These are phyloP conservation scores for Yamadazyma insecticola DNA, from an alignment of 805 yeast species.

Conservation along the genomic window DNA sequence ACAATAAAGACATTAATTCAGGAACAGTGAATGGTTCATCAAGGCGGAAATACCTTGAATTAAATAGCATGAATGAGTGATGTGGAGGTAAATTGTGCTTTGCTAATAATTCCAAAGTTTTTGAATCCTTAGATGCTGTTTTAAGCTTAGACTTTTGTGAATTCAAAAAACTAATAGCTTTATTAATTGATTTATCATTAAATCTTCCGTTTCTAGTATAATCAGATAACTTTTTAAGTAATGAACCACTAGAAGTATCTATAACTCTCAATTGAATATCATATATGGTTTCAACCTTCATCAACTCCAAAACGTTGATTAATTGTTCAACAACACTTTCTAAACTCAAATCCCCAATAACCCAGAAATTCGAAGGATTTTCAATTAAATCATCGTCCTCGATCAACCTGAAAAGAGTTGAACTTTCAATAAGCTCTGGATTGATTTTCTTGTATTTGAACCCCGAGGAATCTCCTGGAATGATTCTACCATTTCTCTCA, in stretches of 20 bases:
- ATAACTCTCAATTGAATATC: constrained; percentile 36
- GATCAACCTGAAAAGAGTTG: constrained; percentile 23
- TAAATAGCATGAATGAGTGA: constrained; percentile 41
- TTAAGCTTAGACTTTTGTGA: neutral
- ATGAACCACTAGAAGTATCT: constrained; percentile 16
- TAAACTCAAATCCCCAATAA: constrained; percentile 53
- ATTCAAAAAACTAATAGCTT: neutral
- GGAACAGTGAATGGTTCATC: constrained; percentile 14
- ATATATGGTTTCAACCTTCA: constrained; percentile 15
- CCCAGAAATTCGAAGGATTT: constrained; percentile 26
- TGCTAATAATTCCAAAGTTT: constrained; percentile 18
- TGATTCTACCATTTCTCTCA: constrained; percentile 41
- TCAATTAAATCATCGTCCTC: neutral
- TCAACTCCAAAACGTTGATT: constrained; percentile 23
- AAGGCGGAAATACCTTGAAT: constrained; percentile 49
- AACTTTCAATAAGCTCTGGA: constrained; percentile 18
- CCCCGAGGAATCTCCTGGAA: constrained; percentile 30
- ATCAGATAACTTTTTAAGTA: constrained; percentile 2
- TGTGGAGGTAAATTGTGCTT: constrained; percentile 26
- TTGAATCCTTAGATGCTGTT: constrained; percentile 1
- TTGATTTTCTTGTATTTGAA: constrained; percentile 28
- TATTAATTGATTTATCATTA: neutral
- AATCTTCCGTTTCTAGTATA: constrained; percentile 3
- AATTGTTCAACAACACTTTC: constrained; percentile 20
- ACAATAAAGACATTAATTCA: constrained; percentile 36